Evolutionary conservation across 1,284 basidiomycete species (phyloP).

Genomic region (Marasmius sp.): DNA sequence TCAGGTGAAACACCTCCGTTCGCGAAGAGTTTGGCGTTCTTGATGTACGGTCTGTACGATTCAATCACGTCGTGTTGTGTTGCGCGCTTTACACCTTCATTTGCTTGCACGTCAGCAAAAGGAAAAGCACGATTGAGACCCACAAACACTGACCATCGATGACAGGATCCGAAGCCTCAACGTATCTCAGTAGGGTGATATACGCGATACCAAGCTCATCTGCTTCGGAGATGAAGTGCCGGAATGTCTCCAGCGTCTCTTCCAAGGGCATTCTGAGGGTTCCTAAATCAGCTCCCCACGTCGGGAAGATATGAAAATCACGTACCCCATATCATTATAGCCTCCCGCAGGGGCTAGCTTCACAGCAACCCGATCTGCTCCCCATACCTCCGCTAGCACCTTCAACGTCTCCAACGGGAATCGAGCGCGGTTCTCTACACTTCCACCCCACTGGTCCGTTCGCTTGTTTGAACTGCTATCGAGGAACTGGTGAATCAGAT

Average conservation of each 20-base stretch:
- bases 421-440: constrained; percentile 50
- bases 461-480: constrained; percentile 53
- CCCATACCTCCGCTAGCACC: constrained; percentile 47
- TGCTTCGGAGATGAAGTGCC: constrained; percentile 20
- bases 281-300: background rate
- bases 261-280: constrained; percentile 37
- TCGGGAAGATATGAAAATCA: constrained; percentile 34
- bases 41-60: constrained; percentile 36
- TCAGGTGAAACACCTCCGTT: constrained; percentile 32
- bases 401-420: constrained; percentile 57
- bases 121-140: background rate
- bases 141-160: constrained; percentile 17
- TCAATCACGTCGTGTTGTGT: constrained; percentile 23
- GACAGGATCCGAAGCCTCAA: constrained; percentile 32
- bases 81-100: constrained; percentile 11
- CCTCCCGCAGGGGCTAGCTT: constrained; percentile 50
- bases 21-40: constrained; percentile 27
- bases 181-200: constrained; percentile 12
- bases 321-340: constrained; percentile 47
- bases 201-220: constrained; percentile 22
- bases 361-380: constrained; percentile 47
- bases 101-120: background rate
- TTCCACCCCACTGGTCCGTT: constrained; percentile 63
- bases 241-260: constrained; percentile 25
- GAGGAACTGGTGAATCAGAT: constrained; percentile 59